Base-by-base conservation (phyloP, 2,329 filamentous ascomycete genomes). In the Falciphora oryzae region DNA sequence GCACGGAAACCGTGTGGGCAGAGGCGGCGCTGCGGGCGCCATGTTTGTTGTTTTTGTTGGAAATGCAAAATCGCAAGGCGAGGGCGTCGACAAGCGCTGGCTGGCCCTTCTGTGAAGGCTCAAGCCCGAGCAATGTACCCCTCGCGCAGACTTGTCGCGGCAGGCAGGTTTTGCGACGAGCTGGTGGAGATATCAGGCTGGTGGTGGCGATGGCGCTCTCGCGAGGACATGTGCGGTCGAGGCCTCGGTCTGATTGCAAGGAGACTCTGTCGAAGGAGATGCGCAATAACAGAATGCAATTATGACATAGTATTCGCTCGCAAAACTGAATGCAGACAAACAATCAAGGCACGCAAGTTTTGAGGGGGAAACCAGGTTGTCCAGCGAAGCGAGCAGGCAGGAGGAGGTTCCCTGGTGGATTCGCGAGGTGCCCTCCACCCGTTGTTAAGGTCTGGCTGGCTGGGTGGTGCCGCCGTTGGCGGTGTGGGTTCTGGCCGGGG, bases 1-100 rank as follows among this genome's bases (percentile, higher is more conserved):
- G 78, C 92, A 96, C 65, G 93, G 93, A 75, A 96, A 96, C 72
- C 86, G 87, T 72, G 84, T 87, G 16, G 92, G 93, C 68, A 95
- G 79, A 72, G 83, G 79, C 69, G 80, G 83, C 67, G 85, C 82
- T 76, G 81, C 78, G 63, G 81, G 79, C 67, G 80, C 79, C 84
- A 87, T 87, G 62, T 66, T 76, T 29, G 28, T 11, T n/a, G 44
- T 14, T 2, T 31, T 28, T 16, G 4, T 50, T 50, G 16, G 18
- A n/a, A 50, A 16, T n/a, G 44, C 18, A 50, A 32, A 50, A n/a
- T 7, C 18, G 38, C 14, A 44, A 44, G 4, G 11, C 7, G 13
- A 50, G 5, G 13, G 8, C 2, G 38, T 44, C 38, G 14, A 44
- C 38, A 22, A 44, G 16, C 16, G 38, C 16, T 44, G 38, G 8